A percentile compares a stretch with the other conserved stretches of the same genome.
These are phyloP conservation scores for Coemansia sp. DNA, from an alignment of 192 early-diverging fungal genomes.

Conservation along the genomic window DNA sequence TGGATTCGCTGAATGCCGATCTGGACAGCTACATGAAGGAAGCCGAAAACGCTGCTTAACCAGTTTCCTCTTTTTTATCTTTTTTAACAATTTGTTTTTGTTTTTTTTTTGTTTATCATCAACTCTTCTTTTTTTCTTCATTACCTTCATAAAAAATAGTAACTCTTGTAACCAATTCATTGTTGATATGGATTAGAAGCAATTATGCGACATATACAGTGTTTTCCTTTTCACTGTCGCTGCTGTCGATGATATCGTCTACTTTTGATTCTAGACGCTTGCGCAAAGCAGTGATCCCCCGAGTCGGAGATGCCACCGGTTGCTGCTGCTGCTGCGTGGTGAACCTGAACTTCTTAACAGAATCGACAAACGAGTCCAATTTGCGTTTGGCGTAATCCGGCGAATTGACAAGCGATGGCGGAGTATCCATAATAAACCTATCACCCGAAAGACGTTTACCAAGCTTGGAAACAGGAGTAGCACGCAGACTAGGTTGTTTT, in stretches of 20 bases:
- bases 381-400: slow-evolving; percentile 1
- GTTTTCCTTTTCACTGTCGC: slow-evolving; percentile 45
- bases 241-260: slow-evolving; percentile 48
- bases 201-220: neutral
- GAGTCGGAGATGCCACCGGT: neutral
- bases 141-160: no score
- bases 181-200: no score
- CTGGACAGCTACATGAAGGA: slow-evolving; percentile 53
- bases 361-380: neutral
- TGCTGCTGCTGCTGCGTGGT: neutral
- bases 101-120: neutral
- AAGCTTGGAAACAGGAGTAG: neutral
- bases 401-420: slow-evolving; percentile 1
- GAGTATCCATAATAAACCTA: neutral
- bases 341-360: neutral
- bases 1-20: slow-evolving; percentile 46
- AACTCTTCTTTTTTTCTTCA: no score
- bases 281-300: neutral
- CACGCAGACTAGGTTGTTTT: neutral
- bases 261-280: neutral
- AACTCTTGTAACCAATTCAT: no score
- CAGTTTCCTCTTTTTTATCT: slow-evolving; percentile 12
- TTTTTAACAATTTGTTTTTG: neutral
- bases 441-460: slow-evolving; percentile 3
- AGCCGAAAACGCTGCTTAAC: slow-evolving; percentile 26